Conservation (phyloP, 1,284 basidiomycete species). For the Ustilago crameri region DNA sequence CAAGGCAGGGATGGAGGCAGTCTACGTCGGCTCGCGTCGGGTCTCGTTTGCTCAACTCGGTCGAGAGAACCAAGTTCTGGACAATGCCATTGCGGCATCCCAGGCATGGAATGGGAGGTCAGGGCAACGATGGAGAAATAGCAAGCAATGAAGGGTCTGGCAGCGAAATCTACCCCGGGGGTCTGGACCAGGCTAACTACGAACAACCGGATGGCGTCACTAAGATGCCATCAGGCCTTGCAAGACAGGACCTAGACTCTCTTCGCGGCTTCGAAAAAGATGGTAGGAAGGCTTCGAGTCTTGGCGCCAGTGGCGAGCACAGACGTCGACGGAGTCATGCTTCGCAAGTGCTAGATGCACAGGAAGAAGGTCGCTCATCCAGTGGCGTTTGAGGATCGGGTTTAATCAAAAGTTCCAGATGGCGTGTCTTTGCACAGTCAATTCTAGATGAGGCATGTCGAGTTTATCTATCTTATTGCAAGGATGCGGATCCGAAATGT, state of each 20-base stretch:
- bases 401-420: too few relatives aligned
- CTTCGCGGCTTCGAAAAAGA: too few relatives aligned
- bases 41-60: constrained; percentile 17
- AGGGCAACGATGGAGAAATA: not conserved
- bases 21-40: constrained; percentile 25
- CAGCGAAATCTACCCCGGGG: too few relatives aligned
- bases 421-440: too few relatives aligned
- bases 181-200: too few relatives aligned
- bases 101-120: not conserved
- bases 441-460: too few relatives aligned
- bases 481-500: too few relatives aligned
- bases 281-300: too few relatives aligned
- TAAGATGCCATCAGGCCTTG: too few relatives aligned
- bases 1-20: constrained; percentile 27
- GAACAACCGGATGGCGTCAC: too few relatives aligned
- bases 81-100: not conserved
- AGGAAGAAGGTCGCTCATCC: constrained; percentile 18
- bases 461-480: too few relatives aligned
- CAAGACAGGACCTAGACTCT: not conserved
- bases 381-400: not conserved
- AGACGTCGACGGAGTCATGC: constrained; percentile 10
- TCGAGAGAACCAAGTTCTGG: constrained; percentile 14
- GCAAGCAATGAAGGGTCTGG: not conserved
- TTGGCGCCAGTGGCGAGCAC: not conserved
- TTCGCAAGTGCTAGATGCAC: constrained; percentile 21